Percentiles rank a stretch among this genome's conserved stretches.
Conservation (phyloP, 2,329 filamentous ascomycete genomes). For the Aplosporella prunicola region DNA sequence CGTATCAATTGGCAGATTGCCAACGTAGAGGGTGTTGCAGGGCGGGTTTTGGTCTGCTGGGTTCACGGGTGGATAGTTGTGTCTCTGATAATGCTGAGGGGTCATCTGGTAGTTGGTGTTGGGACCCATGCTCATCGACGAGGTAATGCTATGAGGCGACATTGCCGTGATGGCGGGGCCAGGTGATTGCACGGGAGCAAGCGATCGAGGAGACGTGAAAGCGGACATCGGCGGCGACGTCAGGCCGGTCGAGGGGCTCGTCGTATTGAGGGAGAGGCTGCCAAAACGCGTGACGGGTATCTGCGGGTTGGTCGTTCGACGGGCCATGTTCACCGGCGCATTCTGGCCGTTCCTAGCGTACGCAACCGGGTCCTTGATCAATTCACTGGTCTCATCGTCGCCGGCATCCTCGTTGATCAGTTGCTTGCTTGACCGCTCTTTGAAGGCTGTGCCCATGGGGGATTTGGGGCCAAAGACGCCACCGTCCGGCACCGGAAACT, state of each 20-base stretch:
- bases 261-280: constrained; percentile 63
- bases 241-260: constrained; percentile 35
- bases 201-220: constrained; percentile 41
- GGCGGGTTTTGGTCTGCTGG: constrained; percentile 94
- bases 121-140: constrained; percentile 39
- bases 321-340: constrained; percentile 41
- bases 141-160: constrained; percentile 49
- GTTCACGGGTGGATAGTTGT: constrained; percentile 76
- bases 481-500: constrained; percentile 50
- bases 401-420: constrained; percentile 61
- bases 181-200: constrained; percentile 42
- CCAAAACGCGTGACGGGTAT: constrained; percentile 61
- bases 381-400: constrained; percentile 61
- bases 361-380: constrained; percentile 62
- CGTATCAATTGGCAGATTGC: constrained; percentile 87
- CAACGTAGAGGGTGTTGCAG: constrained; percentile 95
- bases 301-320: constrained; percentile 63
- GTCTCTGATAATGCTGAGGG: constrained; percentile 49
- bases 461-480: constrained; percentile 63
- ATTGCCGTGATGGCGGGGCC: constrained; percentile 31
- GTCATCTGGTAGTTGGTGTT: constrained; percentile 48
- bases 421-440: constrained; percentile 55
- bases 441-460: constrained; percentile 60
- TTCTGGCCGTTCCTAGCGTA: constrained; percentile 61
- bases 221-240: constrained; percentile 44